Conservation (phyloP, 306 rosid species). For the Acmispon strigosus region DNA sequence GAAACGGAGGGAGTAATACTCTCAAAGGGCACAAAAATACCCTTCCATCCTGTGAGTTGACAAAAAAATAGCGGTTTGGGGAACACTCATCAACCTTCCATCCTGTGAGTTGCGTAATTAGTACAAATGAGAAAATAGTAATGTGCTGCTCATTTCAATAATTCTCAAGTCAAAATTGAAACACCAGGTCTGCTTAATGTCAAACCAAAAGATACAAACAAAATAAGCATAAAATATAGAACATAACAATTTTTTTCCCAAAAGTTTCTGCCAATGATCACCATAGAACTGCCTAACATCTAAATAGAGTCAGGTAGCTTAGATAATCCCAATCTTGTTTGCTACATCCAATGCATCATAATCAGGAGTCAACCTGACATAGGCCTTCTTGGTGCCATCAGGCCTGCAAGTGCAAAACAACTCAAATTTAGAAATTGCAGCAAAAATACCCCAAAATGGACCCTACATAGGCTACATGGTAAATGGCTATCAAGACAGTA, state of each 20-base stretch:
- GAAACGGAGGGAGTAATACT: too few relatives aligned
- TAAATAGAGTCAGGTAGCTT: conserved; percentile 15
- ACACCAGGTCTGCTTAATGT: neutral
- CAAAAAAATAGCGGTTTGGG: too few relatives aligned
- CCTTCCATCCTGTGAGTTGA: too few relatives aligned
- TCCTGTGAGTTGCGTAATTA: too few relatives aligned
- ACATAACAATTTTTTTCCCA: neutral
- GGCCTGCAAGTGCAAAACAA: conserved; percentile 48
- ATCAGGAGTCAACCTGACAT: conserved; percentile 81
- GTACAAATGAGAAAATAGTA: neutral
- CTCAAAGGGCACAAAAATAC: too few relatives aligned
- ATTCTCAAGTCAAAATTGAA: conserved; percentile 31
- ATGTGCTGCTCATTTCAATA: neutral
- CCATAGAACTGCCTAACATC: conserved; percentile 15
- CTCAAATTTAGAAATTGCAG: neutral
- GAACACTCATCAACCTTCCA: too few relatives aligned
- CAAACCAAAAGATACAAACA: neutral
- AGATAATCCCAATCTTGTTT: conserved; percentile 88
- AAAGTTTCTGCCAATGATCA: neutral
- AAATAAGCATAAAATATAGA: conserved; percentile 8
- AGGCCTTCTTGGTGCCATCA: conserved; percentile 92
- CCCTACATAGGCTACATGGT: neutral
- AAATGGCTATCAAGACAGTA: neutral
- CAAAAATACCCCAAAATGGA: neutral
- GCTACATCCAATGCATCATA: conserved; percentile 85